Evolutionary conservation across 352 stramenopile species (phyloP).

Genomic region (Phytopythium helicoides): DNA sequence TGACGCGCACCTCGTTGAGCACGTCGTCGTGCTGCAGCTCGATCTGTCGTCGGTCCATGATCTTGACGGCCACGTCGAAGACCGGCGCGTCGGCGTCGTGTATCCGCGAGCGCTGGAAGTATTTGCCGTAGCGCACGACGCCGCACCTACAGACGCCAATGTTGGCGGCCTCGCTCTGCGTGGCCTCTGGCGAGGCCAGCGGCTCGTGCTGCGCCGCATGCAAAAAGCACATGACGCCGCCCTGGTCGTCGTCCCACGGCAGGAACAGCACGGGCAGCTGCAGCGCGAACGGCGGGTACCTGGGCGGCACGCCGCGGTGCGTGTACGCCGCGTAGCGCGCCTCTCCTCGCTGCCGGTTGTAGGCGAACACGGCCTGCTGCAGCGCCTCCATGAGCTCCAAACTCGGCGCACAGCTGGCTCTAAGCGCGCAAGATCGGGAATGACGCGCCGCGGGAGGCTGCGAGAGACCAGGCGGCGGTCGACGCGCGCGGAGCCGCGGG

Average conservation of each 20-base stretch:
- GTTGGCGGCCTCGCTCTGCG: conserved; percentile 45
- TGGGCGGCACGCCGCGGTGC: conserved; percentile 65
- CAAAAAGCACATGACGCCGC: conserved; percentile 64
- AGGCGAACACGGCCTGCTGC: conserved; percentile 68
- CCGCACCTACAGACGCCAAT: conserved; percentile 71
- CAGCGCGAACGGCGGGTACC: conserved; percentile 68
- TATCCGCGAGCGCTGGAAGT: conserved; percentile 49
- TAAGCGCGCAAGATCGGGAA: neutral
- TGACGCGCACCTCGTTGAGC: conserved; percentile 76
- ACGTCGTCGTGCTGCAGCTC: conserved; percentile 73
- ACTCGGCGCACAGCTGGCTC: no score
- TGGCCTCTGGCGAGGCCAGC: conserved; percentile 35
- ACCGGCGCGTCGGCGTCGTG: conserved; percentile 8
- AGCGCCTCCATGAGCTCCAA: conserved; percentile 42
- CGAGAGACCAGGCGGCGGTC: neutral
- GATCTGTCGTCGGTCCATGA: conserved; percentile 71
- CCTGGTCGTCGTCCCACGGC: conserved; percentile 64
- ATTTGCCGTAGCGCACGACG: conserved; percentile 71
- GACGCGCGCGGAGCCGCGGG: no score
- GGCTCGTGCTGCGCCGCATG: conserved; percentile 40
- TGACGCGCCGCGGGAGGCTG: neutral
- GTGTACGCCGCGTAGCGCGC: conserved; percentile 49
- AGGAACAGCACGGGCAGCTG: conserved; percentile 64
- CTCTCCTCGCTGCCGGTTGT: conserved; percentile 65
- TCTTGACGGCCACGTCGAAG: conserved; percentile 72